Evolutionary conservation across 2,329 filamentous ascomycete genomes (phyloP).

Genomic region (Tolypocladium guangdongense): DNA sequence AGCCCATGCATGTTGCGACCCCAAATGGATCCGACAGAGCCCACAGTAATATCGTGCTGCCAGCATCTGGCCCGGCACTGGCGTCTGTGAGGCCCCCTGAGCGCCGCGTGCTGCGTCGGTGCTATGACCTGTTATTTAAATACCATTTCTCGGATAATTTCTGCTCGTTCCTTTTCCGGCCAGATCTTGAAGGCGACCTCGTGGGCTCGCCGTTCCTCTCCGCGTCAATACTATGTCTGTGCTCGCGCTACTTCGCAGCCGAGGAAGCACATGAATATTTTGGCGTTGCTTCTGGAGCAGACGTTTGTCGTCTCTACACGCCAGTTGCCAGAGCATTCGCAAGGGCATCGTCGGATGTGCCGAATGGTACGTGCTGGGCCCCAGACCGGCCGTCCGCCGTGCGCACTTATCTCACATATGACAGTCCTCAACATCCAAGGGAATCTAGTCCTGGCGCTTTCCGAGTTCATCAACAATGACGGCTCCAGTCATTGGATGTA

Average conservation of each 20-base stretch:
- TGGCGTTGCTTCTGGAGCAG: neutral
- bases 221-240: constrained; percentile 6
- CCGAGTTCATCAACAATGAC: constrained; percentile 5
- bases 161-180: constrained; percentile 9
- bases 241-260: constrained; percentile 1
- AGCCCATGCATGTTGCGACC: neutral
- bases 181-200: constrained; percentile 9
- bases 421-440: constrained; percentile 9
- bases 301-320: neutral
- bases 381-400: too few relatives aligned
- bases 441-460: constrained; percentile 6
- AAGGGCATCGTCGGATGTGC: constrained; percentile 6
- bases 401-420: neutral
- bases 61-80: neutral
- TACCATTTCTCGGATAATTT: constrained; percentile 10
- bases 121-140: constrained; percentile 6
- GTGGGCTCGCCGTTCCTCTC: constrained; percentile 4
- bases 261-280: constrained; percentile 3
- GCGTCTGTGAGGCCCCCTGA: neutral
- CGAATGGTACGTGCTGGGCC: neutral
- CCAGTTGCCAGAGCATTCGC: constrained; percentile 1
- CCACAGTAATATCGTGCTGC: neutral
- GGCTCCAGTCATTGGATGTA: constrained; percentile 13
- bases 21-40: neutral
- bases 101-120: constrained; percentile 1